Evolutionary conservation across 164 flowering plant genomes (phyloP), one percentile per base, ranked within the genome.

Genomic region (Pachysandra terminalis): DNA sequence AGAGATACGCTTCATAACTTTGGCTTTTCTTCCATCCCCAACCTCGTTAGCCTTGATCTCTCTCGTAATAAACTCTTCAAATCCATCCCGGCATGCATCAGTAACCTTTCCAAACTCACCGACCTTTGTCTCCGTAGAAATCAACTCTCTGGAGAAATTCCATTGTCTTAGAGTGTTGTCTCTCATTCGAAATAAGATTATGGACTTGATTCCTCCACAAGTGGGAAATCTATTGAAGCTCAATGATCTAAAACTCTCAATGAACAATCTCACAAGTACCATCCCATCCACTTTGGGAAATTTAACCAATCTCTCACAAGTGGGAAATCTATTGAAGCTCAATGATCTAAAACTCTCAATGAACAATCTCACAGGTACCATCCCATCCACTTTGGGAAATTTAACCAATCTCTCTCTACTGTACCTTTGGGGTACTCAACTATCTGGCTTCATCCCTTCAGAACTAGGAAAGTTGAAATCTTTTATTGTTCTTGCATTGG

Each of bases 171-270:
- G 23, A 10, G 65, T 40, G 32, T 25, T 79, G 17, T 12, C 62
- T 0, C 22, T 80, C 19, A 35, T 41, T 40, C 24, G 14, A 0
- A 81, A 81, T 53, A 23, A 67, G 0, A 17, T 79, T 2, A 27
- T 61, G 19, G 82, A 81, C 8, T 2, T 35, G 0, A 23, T 80
- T 0, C 83, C 83, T 1, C 23, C 19, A 37, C 73, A 56, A 19
- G n/a, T n/a, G n/a, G n/a, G n/a, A n/a, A n/a, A n/a, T n/a, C n/a
- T n/a, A n/a, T n/a, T n/a, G n/a, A n/a, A n/a, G n/a, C n/a, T n/a
- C n/a, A n/a, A n/a, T n/a, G n/a, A n/a, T n/a, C n/a, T n/a, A n/a
- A n/a, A n/a, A n/a, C n/a, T n/a, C n/a, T n/a, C n/a, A n/a, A n/a
- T n/a, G n/a, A n/a, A n/a, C n/a, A n/a, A n/a, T n/a, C n/a, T n/a